These are phyloP conservation scores for Aspergillus sp. DNA, from an alignment of 2,329 filamentous ascomycete species.

Conservation along the genomic window DNA sequence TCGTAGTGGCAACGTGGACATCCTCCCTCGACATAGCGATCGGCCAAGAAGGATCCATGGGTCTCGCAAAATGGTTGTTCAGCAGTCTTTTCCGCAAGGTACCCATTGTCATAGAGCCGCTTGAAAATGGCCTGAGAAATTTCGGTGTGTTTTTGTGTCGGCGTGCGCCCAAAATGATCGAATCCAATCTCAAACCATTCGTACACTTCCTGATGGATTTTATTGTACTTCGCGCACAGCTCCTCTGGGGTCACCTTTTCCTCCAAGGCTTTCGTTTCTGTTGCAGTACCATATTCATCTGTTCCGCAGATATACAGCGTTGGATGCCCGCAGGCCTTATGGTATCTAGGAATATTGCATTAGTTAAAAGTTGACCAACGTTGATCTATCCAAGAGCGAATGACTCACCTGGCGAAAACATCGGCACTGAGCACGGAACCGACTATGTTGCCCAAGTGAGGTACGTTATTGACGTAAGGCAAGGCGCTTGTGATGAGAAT, in stretches of 20 bases:
- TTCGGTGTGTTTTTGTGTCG: constrained; percentile 82
- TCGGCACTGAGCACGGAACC: constrained; percentile 87
- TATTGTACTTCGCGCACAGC: constrained; percentile 90
- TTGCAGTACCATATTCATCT: constrained; percentile 94
- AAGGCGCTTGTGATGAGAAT: constrained; percentile 89
- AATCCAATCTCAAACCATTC: constrained; percentile 96
- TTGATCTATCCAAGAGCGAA: constrained; percentile 58
- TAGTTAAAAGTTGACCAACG: constrained; percentile 46
- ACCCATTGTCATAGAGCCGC: constrained; percentile 85
- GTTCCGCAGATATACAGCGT: constrained; percentile 85
- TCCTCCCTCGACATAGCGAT: constrained; percentile 62
- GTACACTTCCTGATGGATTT: constrained; percentile 86
- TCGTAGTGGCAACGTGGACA: constrained; percentile 57
- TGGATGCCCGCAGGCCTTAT: constrained; percentile 73
- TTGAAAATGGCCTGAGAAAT: constrained; percentile 91
- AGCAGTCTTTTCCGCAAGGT: constrained; percentile 80
- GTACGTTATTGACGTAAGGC: constrained; percentile 77
- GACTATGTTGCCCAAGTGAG: constrained; percentile 86
- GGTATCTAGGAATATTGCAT: constrained; percentile 56
- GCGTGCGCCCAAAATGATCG: constrained; percentile 91
- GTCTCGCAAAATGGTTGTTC: constrained; percentile 86
- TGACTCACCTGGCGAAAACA: constrained; percentile 63
- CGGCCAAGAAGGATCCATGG: constrained; percentile 67
- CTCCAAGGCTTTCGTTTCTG: constrained; percentile 91
- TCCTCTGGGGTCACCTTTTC: constrained; percentile 78